Conservation (phyloP, 2,329 filamentous ascomycete species). For the Verticillium longisporum region DNA sequence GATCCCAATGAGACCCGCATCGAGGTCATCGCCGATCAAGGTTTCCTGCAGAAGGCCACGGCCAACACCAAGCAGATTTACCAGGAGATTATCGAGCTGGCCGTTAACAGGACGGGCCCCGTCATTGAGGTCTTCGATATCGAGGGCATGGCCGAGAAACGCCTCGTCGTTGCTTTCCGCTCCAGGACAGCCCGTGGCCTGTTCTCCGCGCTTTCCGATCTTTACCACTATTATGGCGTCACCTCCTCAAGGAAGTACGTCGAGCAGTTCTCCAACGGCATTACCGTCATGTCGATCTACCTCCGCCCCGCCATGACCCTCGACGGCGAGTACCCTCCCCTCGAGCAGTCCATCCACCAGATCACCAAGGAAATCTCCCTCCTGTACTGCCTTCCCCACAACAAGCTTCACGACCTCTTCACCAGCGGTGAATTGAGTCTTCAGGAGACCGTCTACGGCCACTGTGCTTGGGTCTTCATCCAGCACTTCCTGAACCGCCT, state of each 20-base stretch:
- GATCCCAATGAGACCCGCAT: constrained; percentile 76
- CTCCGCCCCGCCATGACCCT: constrained; percentile 63
- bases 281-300: constrained; percentile 95
- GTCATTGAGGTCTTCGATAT: constrained; percentile 99
- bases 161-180: constrained; percentile 89
- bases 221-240: constrained; percentile 98
- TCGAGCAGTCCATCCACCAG: constrained; percentile 93
- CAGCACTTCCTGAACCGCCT: constrained; percentile 97
- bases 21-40: constrained; percentile 84
- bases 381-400: constrained; percentile 95
- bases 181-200: constrained; percentile 86
- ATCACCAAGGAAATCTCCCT: constrained; percentile 98
- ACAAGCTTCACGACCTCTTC: constrained; percentile 90
- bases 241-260: constrained; percentile 97
- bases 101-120: constrained; percentile 78
- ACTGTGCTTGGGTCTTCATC: constrained; percentile 96
- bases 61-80: constrained; percentile 94
- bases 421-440: constrained; percentile 79
- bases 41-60: constrained; percentile 93
- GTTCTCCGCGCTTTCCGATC: constrained; percentile 89
- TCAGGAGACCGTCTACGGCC: constrained; percentile 94
- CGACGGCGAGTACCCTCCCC: constrained; percentile 60
- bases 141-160: constrained; percentile 83
- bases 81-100: constrained; percentile 83
- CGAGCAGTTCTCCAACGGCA: constrained; percentile 97